A percentile compares a stretch with the other conserved stretches of the same genome.
These are phyloP conservation scores for Monosporascus ibericus DNA, from an alignment of 2,329 filamentous ascomycete genomes.

Conservation along the genomic window DNA sequence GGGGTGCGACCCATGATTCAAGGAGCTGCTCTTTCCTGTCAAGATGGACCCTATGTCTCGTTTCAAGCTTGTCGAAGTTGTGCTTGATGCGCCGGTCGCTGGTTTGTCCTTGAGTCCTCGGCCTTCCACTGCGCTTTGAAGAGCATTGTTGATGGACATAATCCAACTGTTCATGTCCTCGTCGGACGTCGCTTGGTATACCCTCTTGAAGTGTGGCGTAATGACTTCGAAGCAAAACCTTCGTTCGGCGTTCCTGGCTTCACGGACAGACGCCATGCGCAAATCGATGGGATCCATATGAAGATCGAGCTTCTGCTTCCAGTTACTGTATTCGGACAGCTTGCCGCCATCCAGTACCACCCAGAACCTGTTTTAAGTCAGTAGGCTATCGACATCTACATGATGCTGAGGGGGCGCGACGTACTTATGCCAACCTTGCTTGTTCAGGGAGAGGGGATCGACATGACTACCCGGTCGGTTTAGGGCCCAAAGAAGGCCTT, in stretches of 20 bases:
- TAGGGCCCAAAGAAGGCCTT: conserved; percentile 90
- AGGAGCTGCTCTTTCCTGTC: conserved; percentile 81
- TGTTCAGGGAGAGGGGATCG: conserved; percentile 90
- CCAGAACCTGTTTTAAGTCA: conserved; percentile 67
- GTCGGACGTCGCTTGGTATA: conserved; percentile 96
- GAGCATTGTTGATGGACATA: conserved; percentile 87
- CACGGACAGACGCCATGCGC: conserved; percentile 91
- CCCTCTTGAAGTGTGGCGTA: conserved; percentile 89
- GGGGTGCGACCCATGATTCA: conserved; percentile 46
- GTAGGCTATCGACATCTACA: conserved; percentile 1
- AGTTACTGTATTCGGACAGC: conserved; percentile 96
- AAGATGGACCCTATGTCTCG: conserved; percentile 89
- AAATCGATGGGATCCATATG: conserved; percentile 98
- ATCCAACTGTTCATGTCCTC: conserved; percentile 99
- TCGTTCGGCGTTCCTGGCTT: conserved; percentile 88
- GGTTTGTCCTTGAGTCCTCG: conserved; percentile 54
- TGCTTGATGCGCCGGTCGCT: conserved; percentile 34
- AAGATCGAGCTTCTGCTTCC: conserved; percentile 94
- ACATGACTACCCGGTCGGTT: conserved; percentile 91
- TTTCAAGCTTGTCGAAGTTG: conserved; percentile 48
- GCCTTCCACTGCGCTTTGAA: conserved; percentile 92
- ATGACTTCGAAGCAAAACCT: conserved; percentile 98
- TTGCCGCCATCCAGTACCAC: conserved; percentile 96
- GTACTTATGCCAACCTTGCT: conserved; percentile 98
- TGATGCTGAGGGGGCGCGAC: conserved; percentile 27